Evolutionary conservation across 805 yeast genomes (phyloP), one percentile per base, ranked within the genome.

Genomic region (Cyberlindnera mrakii): DNA sequence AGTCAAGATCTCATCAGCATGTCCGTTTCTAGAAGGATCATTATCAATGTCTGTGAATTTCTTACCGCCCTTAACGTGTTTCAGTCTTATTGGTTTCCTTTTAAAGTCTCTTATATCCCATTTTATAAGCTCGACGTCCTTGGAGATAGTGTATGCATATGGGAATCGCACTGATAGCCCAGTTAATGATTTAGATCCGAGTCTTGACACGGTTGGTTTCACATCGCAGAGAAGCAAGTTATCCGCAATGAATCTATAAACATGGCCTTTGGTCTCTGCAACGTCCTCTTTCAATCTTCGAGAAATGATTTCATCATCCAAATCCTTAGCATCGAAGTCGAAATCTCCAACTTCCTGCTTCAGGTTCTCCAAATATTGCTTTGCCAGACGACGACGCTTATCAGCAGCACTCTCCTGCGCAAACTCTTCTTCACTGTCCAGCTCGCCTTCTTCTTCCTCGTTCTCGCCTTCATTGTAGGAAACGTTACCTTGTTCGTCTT

Each of bases 311-410:
- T 93, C 98, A 45, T 82, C 76, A 64, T 91, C 99, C 52, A 91
- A 65, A 53, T 93, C 97, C 52, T 80, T 78, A 9, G 99, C 98
- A 67, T 89, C 96, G 55, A 87, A 90, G 40, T 74, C 71, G 35
- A 64, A 64, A 2, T 61, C 66, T 20, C 67, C 74, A 16, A 72
- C 74, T 48, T 83, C 87, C 4, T 69, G 65, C 59, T 85, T 79
- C 56, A 93, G 66, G 57, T 84, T 85, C 37, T 83, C 89, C 49
- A 93, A 68, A 63, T 93, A 93, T 63, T 90, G 93, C 63, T 89
- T 89, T 15, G 98, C 98, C 46, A 93, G 72, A 58, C 98, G 72
- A 65, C 99, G 78, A 64, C 99, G 78, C 64, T 87, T 89, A 58
- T 93, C 99, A 0, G 96, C 95, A 8, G 90, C 95, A 38, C 78